Evolutionary conservation across 2,329 filamentous ascomycete genomes (phyloP).

Genomic region (Colletotrichum horii): DNA sequence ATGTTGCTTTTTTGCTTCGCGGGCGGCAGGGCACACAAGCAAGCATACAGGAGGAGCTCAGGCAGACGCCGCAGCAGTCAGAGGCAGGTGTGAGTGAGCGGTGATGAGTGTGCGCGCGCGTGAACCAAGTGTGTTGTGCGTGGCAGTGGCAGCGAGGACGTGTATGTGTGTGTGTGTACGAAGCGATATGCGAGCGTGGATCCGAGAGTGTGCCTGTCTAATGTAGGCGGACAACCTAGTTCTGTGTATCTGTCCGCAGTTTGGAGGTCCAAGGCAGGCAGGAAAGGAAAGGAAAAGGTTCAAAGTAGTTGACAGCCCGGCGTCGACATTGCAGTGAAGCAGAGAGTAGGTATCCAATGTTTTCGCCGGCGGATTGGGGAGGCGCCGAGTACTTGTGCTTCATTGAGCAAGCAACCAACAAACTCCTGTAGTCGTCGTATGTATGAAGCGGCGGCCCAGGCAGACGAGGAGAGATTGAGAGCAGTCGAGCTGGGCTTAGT

Average conservation of each 20-base stretch:
- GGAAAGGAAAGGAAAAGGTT: not conserved
- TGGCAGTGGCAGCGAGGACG: not conserved
- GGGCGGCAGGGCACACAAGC: not conserved
- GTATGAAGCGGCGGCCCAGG: not conserved
- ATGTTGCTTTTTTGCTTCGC: not conserved
- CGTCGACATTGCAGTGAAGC: not conserved
- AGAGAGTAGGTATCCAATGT: not conserved
- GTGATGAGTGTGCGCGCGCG: not conserved
- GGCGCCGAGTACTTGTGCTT: not conserved
- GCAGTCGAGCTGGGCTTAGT: not conserved
- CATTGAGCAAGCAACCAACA: not conserved
- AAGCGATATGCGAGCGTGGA: not conserved
- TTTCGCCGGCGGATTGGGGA: not conserved
- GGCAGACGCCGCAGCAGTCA: not conserved
- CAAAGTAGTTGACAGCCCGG: not conserved
- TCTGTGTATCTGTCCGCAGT: not conserved
- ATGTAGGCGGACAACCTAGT: not conserved
- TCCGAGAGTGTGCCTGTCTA: not conserved
- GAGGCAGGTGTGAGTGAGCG: not conserved
- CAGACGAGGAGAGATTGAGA: not conserved
- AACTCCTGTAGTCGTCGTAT: not conserved
- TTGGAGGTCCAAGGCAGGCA: not conserved
- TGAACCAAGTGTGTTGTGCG: not conserved
- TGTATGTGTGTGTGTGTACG: not conserved
- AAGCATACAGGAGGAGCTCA: not conserved